A percentile compares a stretch with the other conserved stretches of the same genome.
These are phyloP conservation scores for Cercospora sp. DNA, from an alignment of 2,329 filamentous ascomycete genomes.

Conservation along the genomic window DNA sequence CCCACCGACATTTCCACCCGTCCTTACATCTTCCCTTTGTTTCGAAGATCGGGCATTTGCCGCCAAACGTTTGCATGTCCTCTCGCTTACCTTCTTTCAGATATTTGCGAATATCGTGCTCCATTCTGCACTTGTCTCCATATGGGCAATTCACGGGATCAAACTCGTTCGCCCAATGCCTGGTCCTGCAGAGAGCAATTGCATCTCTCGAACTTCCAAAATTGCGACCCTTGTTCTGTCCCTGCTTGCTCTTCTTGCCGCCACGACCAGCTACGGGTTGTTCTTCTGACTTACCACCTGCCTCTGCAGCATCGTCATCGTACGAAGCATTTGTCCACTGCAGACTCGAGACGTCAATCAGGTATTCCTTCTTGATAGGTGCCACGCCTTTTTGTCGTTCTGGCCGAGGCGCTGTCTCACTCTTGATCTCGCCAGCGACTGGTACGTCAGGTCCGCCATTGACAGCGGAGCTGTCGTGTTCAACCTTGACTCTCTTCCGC, in stretches of 20 bases:
- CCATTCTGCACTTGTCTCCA: constrained; percentile 76
- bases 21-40: constrained; percentile 72
- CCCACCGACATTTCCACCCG: constrained; percentile 95
- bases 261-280: constrained; percentile 32
- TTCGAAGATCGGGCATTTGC: constrained; percentile 80
- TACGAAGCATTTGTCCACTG: constrained; percentile 19
- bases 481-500: constrained; percentile 44
- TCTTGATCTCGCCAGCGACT: constrained; percentile 1
- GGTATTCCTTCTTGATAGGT: constrained; percentile 72
- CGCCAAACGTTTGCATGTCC: constrained; percentile 73
- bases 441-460: constrained; percentile 14
- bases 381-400: constrained; percentile 59
- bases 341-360: constrained; percentile 31
- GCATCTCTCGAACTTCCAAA: constrained; percentile 80
- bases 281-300: constrained; percentile 48
- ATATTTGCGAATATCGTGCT: constrained; percentile 84
- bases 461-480: constrained; percentile 26
- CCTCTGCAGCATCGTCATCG: constrained; percentile 50
- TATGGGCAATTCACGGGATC: constrained; percentile 74
- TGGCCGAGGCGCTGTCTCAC: constrained; percentile 4
- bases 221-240: constrained; percentile 79
- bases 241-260: constrained; percentile 58
- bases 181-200: constrained; percentile 74
- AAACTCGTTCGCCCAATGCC: constrained; percentile 73
- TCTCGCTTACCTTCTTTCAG: constrained; percentile 76